Conservation (phyloP, 2,329 filamentous ascomycete genomes). For the Fusarium nematophilum region DNA sequence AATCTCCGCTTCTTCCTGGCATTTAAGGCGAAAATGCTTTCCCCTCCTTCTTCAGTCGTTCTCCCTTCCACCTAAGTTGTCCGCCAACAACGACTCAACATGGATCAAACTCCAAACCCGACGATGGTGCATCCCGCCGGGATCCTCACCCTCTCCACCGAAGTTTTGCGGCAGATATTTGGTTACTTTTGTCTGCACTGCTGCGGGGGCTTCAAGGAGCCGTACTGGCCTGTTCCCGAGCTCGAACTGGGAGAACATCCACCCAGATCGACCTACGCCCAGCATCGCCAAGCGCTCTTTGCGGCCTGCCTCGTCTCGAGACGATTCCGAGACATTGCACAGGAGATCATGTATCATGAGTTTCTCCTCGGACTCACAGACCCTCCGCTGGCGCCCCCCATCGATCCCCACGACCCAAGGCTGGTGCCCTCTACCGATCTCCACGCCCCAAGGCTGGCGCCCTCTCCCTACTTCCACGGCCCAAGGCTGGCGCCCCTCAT, state of each 20-base stretch:
- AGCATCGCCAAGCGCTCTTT: constrained; percentile 4
- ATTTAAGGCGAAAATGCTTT: too few species aligned
- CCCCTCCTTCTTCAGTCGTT: too few species aligned
- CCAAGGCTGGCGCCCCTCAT: constrained; percentile 20
- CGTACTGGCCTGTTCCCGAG: constrained; percentile 1
- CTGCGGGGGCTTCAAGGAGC: constrained; percentile 6
- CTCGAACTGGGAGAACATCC: neutral
- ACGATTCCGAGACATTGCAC: constrained; percentile 7
- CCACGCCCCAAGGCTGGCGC: too few species aligned
- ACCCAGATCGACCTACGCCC: neutral
- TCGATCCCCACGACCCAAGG: too few species aligned
- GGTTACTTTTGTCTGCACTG: constrained; percentile 30
- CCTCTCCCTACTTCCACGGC: too few species aligned
- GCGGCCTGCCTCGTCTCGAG: constrained; percentile 25
- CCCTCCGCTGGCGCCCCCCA: too few species aligned
- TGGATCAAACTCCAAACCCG: neutral
- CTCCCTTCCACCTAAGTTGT: too few species aligned
- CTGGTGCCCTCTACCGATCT: too few species aligned
- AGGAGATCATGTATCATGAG: constrained; percentile 30
- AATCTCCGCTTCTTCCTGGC: too few species aligned
- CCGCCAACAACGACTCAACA: neutral
- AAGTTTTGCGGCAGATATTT: constrained; percentile 26
- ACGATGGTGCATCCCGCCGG: neutral
- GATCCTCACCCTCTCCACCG: constrained; percentile 9
- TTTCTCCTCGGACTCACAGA: constrained; percentile 20